Evolutionary conservation across 768 basidiomycete species (phyloP), one percentile per base, ranked within the genome.

Genomic region (Mycena galopus): DNA sequence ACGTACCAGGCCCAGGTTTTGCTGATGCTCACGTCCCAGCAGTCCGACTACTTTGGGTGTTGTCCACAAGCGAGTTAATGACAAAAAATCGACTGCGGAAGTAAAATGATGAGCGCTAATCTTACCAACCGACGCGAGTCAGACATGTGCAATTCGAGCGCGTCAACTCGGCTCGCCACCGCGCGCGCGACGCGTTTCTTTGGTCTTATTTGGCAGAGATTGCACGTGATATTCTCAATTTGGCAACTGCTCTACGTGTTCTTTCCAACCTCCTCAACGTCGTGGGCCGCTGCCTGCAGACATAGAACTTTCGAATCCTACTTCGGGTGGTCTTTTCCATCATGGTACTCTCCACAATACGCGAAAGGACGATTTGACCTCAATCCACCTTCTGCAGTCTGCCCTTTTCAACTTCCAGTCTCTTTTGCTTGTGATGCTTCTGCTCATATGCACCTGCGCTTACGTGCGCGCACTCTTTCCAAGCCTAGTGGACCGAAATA

Each of bases 401-500:
- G 98, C 98, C 2, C 88, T 99, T 27, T 98, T 99, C 91, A 97
- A 98, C 84, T 99, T 99, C 80, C 93, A 97, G 82, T 96, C 97
- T 0, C 88, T 99, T 23, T 88, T 99, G 23, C 91, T 97, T 78
- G 96, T 97, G 80, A 92, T 98, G 74, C 89, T 99, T 11, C 88
- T 99, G 59, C 87, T 94, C 81, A 96, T 98, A 71, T 99, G 98
- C 85, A 99, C 98, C 69, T 98, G 95, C 86, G 96, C 97, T 4
- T 99, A 99, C 82, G 89, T 97, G 17, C 92, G 98, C 55, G 92
- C 95, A 0, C 92, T 97, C 19, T 92, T 95, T 4, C 98, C 98
- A 14, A 88, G 95, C 29, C 85, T 99, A 6, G 88, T 99, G 16
- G 98, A 99, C 82, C 87, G 94, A 75, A 98, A 99, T 82, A 96